These are phyloP conservation scores for Hansenula sp. DNA, from an alignment of 1,139 yeast species.

Conservation along the genomic window DNA sequence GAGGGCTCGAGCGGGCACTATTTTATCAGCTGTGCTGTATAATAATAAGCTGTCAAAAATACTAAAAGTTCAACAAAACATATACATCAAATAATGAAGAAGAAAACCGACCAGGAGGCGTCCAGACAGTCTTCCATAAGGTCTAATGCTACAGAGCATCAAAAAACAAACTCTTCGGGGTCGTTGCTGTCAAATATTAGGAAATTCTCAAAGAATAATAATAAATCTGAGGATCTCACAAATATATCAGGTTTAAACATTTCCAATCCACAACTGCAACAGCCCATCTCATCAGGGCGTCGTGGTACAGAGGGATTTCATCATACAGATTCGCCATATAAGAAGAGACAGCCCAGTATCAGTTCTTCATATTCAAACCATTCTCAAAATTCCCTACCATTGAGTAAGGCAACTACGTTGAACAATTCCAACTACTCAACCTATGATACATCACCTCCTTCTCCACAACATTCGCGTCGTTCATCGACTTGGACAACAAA, in stretches of 20 bases:
- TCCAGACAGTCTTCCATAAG: constrained; percentile 15
- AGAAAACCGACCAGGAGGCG: constrained; percentile 11
- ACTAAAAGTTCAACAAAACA: too few species aligned
- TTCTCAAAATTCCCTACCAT: constrained; percentile 18
- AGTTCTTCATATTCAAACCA: constrained; percentile 19
- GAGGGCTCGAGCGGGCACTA: too few species aligned
- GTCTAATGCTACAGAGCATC: constrained; percentile 5
- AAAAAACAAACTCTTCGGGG: constrained; percentile 4
- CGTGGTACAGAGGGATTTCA: not conserved
- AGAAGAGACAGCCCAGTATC: constrained; percentile 17
- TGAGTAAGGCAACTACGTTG: constrained; percentile 19
- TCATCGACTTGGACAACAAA: constrained; percentile 19
- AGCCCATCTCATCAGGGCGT: constrained; percentile 14
- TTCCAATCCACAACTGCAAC: constrained; percentile 10
- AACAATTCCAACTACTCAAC: constrained; percentile 14
- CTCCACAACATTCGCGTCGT: constrained; percentile 21
- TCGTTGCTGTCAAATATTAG: constrained; percentile 22
- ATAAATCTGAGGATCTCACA: constrained; percentile 9
- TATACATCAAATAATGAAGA: constrained; percentile 11
- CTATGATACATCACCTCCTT: constrained; percentile 19
- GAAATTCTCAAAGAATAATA: constrained; percentile 15
- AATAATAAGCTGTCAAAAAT: not conserved
- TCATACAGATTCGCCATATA: constrained; percentile 5
- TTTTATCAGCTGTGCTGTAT: too few species aligned
- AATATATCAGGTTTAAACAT: constrained; percentile 5